Percentiles rank a stretch among this genome's conserved stretches.
phyloP scores from a whole-genome alignment of 495 filamentous ascomycete genomes.

The Lasiosphaeria ovina region DNA sequence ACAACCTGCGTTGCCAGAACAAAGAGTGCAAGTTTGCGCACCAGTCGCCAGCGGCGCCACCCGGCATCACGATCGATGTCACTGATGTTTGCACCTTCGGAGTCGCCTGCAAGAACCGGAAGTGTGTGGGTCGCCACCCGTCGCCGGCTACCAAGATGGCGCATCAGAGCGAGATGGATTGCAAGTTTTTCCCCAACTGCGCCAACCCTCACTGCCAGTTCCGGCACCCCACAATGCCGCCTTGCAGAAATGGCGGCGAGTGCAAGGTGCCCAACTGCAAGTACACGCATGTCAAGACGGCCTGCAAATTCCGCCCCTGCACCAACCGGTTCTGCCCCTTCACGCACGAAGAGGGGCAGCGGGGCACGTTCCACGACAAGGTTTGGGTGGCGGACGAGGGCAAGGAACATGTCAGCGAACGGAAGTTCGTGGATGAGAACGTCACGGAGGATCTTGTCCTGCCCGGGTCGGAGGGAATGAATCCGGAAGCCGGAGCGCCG shows the following conservation, averaged over 20 bases:
- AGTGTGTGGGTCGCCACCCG: slow-evolving; percentile 88
- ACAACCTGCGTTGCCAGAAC: slow-evolving; percentile 82
- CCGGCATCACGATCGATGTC: slow-evolving; percentile 71
- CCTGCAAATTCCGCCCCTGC: slow-evolving; percentile 91
- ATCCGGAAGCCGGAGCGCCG: slow-evolving; percentile 21
- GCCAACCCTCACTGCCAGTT: slow-evolving; percentile 83
- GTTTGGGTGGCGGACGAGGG: slow-evolving; percentile 74
- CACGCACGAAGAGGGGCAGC: slow-evolving; percentile 90
- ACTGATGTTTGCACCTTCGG: slow-evolving; percentile 80
- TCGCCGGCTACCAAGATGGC: slow-evolving; percentile 78
- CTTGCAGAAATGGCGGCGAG: slow-evolving; percentile 91
- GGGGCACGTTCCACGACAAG: slow-evolving; percentile 77
- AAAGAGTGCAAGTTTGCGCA: slow-evolving; percentile 90
- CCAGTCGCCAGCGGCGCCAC: slow-evolving; percentile 86
- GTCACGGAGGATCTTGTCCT: slow-evolving; percentile 74
- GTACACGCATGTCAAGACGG: slow-evolving; percentile 77
- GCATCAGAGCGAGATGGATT: slow-evolving; percentile 80
- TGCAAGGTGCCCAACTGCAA: slow-evolving; percentile 82
- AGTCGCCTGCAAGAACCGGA: slow-evolving; percentile 88
- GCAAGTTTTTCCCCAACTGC: slow-evolving; percentile 94
- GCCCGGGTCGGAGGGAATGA: slow-evolving; percentile 49
- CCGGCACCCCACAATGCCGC: slow-evolving; percentile 72
- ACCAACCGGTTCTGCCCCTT: slow-evolving; percentile 79
- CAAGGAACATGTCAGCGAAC: slow-evolving; percentile 76
- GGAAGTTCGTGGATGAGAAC: slow-evolving; percentile 80